Conservation (phyloP, 2,329 filamentous ascomycete genomes). For the Aspergillus tamarii region DNA sequence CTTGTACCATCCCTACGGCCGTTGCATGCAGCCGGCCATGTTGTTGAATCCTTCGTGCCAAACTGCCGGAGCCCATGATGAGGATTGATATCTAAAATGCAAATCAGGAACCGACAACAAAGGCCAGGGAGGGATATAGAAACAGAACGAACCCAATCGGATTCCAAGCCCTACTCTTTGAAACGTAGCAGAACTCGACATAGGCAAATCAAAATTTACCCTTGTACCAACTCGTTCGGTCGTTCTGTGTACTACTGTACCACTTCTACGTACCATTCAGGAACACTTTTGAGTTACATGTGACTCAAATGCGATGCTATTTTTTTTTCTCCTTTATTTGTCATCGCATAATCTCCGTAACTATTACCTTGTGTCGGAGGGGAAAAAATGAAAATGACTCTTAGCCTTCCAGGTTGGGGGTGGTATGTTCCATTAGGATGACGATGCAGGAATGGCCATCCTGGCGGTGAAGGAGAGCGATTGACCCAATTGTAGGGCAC, state of each 20-base stretch:
- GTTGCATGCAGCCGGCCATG: conserved; percentile 12
- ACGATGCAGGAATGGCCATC: conserved; percentile 15
- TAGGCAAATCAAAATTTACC: not conserved
- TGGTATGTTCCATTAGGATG: conserved; percentile 18
- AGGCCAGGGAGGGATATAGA: not conserved
- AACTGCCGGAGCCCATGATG: conserved; percentile 4
- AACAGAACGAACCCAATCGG: conserved; percentile 12
- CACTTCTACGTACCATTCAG: not conserved
- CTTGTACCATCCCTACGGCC: not conserved
- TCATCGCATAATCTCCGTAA: not conserved
- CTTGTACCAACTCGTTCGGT: not conserved
- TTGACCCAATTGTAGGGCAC: conserved; percentile 24
- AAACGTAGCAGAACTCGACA: conserved; percentile 3
- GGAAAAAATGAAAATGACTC: not conserved
- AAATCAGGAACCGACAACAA: conserved; percentile 16
- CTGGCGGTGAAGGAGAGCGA: conserved; percentile 25
- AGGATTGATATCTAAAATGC: conserved; percentile 11
- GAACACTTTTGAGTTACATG: not conserved
- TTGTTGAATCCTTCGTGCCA: conserved; percentile 3
- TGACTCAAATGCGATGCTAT: not conserved
- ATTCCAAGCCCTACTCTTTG: not conserved
- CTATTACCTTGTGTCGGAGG: not conserved
- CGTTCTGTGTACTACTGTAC: not conserved
- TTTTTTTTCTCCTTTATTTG: not conserved
- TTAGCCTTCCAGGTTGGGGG: conserved; percentile 8